Percentiles rank a stretch among this genome's conserved stretches.
phyloP scores from a whole-genome alignment of 2,329 filamentous ascomycete species.

The Penicillium expansum region DNA sequence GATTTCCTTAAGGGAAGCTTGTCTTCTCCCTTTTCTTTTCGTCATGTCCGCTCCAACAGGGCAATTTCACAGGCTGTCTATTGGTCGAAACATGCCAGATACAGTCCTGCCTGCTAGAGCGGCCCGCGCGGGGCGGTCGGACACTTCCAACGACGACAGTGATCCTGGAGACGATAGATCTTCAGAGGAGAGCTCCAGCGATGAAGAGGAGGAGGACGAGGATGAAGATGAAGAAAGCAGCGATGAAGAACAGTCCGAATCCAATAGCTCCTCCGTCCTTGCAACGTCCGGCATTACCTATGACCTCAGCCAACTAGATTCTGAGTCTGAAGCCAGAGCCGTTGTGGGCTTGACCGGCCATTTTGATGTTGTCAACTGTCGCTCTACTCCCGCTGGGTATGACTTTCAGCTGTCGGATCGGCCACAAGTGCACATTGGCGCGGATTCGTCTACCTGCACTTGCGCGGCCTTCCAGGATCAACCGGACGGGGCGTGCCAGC shows the following conservation, averaged over 20 bases:
- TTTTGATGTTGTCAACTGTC: conserved; percentile 38
- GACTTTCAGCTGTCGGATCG: conserved; percentile 40
- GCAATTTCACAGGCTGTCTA: conserved; percentile 40
- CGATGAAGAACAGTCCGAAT: conserved; percentile 19
- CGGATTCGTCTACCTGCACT: conserved; percentile 34
- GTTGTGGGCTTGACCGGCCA: conserved; percentile 34
- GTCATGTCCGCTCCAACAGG: conserved; percentile 43
- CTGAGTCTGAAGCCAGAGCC: conserved; percentile 32
- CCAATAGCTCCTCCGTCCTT: conserved; percentile 22
- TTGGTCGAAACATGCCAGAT: conserved; percentile 36
- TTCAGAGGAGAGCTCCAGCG: conserved; percentile 13
- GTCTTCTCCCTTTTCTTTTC: conserved; percentile 14
- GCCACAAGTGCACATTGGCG: conserved; percentile 33
- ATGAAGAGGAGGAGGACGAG: conserved; percentile 10
- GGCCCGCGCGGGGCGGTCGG: conserved; percentile 16
- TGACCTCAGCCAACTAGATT: conserved; percentile 32
- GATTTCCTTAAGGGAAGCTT: background rate
- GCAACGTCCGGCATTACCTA: conserved; percentile 38
- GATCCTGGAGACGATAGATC: conserved; percentile 13
- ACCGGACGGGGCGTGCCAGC: conserved; percentile 38
- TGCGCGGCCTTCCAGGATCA: conserved; percentile 35
- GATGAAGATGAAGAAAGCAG: conserved; percentile 17
- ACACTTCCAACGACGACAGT: conserved; percentile 21
- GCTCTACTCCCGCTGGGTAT: conserved; percentile 30
- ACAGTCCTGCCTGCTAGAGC: conserved; percentile 22